phyloP scores from a whole-genome alignment of 2,329 filamentous ascomycete species.

The Venturia effusa region DNA sequence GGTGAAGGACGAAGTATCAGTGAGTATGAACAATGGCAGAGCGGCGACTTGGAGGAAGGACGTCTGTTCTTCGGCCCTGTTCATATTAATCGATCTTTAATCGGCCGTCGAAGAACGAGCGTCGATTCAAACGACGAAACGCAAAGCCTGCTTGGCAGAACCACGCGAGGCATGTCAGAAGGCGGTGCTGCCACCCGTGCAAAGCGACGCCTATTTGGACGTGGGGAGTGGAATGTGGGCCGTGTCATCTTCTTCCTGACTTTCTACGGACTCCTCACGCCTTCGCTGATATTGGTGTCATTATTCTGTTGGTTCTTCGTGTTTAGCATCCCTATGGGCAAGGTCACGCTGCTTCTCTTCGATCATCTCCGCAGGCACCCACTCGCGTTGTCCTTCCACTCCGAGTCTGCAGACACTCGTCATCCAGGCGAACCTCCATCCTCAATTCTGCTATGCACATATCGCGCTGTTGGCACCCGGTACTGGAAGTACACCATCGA shows the following conservation, averaged over 20 bases:
- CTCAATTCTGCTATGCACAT: slow-evolving; percentile 90
- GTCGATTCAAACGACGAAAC: slow-evolving; percentile 83
- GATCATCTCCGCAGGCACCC: slow-evolving; percentile 89
- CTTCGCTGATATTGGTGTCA: slow-evolving; percentile 75
- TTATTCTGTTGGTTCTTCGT: slow-evolving; percentile 91
- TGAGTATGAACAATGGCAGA: slow-evolving; percentile 99
- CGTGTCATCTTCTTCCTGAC: slow-evolving; percentile 92
- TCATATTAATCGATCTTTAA: slow-evolving; percentile 57
- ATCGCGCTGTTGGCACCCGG: slow-evolving; percentile 82
- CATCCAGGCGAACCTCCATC: slow-evolving; percentile 60
- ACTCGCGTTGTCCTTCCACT: slow-evolving; percentile 84
- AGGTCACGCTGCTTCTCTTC: slow-evolving; percentile 79
- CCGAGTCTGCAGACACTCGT: slow-evolving; percentile 66
- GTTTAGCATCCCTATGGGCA: slow-evolving; percentile 98
- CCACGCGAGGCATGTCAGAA: slow-evolving; percentile 40
- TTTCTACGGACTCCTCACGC: slow-evolving; percentile 88
- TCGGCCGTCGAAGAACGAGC: slow-evolving; percentile 79
- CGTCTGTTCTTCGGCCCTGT: slow-evolving; percentile 88
- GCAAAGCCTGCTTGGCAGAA: slow-evolving; percentile 71
- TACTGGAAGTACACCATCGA: slow-evolving; percentile 99
- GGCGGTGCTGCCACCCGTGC: slow-evolving; percentile 28
- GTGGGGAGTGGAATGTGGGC: slow-evolving; percentile 90
- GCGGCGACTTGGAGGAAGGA: slow-evolving; percentile 89
- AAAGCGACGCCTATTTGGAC: slow-evolving; percentile 84
- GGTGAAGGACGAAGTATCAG: slow-evolving; percentile 94